Base-by-base conservation (phyloP, 2,329 filamentous ascomycete genomes). In the Pseudohalonectria lignicola region DNA sequence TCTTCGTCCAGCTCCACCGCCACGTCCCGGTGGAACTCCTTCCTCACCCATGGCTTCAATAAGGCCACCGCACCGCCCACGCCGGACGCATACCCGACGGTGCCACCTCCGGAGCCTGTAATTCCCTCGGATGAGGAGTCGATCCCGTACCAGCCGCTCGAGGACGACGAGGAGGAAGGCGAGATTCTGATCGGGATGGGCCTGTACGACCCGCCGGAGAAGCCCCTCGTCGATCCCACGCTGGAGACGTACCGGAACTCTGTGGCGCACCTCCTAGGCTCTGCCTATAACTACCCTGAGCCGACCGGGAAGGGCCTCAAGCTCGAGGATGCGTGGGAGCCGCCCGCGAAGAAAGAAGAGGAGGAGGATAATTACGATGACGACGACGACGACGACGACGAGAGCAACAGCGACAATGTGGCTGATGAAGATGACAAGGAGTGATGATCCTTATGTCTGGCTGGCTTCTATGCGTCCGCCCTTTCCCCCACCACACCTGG, bases 151-250 rank as follows among this genome's bases (percentile, higher is more conserved):
- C 61, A 69, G 39, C 47, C 67, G 5, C 56, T 74, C 18, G 67
- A 74, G 29, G 53, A 61, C 10, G 64, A 73, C 34, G 74, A 76
- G 20, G 54, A 67, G 19, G 64, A 71, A 12, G 80, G 76, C 28
- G 82, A 87, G 50, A 80, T 86, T 42, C 67, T 90, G 2, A 70
- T 87, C n/a, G 84, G 84, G 16, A 80, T 92, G 72, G 85, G 85
- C 1, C 70, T 92, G 0, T 92, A 92, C 55, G 84, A 86, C 49
- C 64, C 74, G 4, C 82, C 82, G 0, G 79, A 79, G 39, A 71
- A 74, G 49, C 49, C 57, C 31, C 57, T 66, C 7, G 59, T 63
- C 16, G 69, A 72, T 39, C 61, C 66, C 21, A 61, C 67, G 36
- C 53, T 73, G 39, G 61, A 75, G 56, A 66, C 72, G 59, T 68